phyloP scores from a whole-genome alignment of 495 filamentous ascomycete genomes.

The Hypoxylon crocopeplum region DNA sequence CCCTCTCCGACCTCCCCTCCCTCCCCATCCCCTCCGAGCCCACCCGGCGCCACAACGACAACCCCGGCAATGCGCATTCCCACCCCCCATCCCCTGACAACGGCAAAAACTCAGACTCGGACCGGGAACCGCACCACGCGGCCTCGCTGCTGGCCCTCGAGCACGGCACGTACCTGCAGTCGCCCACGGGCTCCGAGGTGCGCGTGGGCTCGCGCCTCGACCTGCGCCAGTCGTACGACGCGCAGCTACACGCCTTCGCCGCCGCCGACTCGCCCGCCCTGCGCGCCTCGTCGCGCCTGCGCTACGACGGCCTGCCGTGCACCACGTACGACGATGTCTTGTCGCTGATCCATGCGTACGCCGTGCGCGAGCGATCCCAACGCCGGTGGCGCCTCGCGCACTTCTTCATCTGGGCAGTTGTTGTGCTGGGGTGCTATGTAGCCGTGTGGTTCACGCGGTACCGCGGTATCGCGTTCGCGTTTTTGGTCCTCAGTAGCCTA shows the following conservation, averaged over 20 bases:
- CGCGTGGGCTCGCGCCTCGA: constrained; percentile 33
- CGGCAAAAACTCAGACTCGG: too few relatives aligned
- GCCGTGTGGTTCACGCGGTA: constrained; percentile 84
- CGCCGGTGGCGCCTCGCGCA: constrained; percentile 72
- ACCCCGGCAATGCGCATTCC: constrained; percentile 18
- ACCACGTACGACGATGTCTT: constrained; percentile 77
- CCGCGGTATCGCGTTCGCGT: constrained; percentile 78
- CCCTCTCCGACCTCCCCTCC: not conserved
- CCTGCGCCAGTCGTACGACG: constrained; percentile 32
- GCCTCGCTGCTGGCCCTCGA: constrained; percentile 46
- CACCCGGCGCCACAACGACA: constrained; percentile 4
- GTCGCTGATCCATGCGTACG: constrained; percentile 69
- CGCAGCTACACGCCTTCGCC: constrained; percentile 37
- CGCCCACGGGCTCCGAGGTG: constrained; percentile 38
- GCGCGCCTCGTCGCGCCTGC: constrained; percentile 30
- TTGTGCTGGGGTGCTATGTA: constrained; percentile 74
- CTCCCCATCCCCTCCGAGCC: constrained; percentile 21
- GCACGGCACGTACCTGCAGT: constrained; percentile 48
- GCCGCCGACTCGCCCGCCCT: not conserved
- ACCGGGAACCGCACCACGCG: constrained; percentile 18
- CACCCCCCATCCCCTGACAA: constrained; percentile 14
- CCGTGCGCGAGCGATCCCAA: constrained; percentile 70
- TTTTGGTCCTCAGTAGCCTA: constrained; percentile 79
- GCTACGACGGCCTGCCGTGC: constrained; percentile 34
- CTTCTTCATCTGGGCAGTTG: constrained; percentile 68